A percentile compares a stretch with the other conserved stretches of the same genome.
Evolutionary conservation across 2,329 filamentous ascomycete species (phyloP).

Genomic region (Trichoderma atroviride): DNA sequence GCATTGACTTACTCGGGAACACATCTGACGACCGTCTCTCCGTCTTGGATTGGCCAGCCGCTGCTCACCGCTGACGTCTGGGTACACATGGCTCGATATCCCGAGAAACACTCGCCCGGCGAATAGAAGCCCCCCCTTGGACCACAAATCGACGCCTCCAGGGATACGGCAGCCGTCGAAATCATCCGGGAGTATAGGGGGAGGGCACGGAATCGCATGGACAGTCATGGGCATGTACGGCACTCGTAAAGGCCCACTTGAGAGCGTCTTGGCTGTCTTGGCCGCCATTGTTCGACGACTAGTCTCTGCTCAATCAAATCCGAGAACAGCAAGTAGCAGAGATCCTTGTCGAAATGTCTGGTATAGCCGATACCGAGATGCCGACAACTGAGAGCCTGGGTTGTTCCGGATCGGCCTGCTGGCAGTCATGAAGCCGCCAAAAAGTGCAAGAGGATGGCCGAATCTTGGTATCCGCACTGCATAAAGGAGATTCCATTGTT

Average conservation of each 20-base stretch:
- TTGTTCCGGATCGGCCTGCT: background rate
- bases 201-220: conserved; percentile 30
- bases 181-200: conserved; percentile 31
- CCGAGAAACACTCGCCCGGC: conserved; percentile 37
- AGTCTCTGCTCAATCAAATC: background rate
- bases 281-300: conserved; percentile 20
- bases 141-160: conserved; percentile 34
- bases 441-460: background rate
- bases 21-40: conserved; percentile 37
- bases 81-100: conserved; percentile 35
- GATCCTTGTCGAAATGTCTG: background rate
- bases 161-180: conserved; percentile 33
- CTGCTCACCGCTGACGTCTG: conserved; percentile 29
- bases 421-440: background rate
- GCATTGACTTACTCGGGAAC: conserved; percentile 32
- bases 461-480: background rate
- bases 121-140: conserved; percentile 36
- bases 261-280: conserved; percentile 23
- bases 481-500: background rate
- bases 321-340: background rate
- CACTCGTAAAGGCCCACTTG: conserved; percentile 26
- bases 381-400: background rate
- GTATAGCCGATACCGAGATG: background rate
- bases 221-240: conserved; percentile 34
- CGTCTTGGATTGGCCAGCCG: conserved; percentile 31